A percentile compares a stretch with the other conserved stretches of the same genome.
These are phyloP conservation scores for Phoenix dactylifera DNA, from an alignment of 176 grass and related monocot genomes.

Conservation along the genomic window DNA sequence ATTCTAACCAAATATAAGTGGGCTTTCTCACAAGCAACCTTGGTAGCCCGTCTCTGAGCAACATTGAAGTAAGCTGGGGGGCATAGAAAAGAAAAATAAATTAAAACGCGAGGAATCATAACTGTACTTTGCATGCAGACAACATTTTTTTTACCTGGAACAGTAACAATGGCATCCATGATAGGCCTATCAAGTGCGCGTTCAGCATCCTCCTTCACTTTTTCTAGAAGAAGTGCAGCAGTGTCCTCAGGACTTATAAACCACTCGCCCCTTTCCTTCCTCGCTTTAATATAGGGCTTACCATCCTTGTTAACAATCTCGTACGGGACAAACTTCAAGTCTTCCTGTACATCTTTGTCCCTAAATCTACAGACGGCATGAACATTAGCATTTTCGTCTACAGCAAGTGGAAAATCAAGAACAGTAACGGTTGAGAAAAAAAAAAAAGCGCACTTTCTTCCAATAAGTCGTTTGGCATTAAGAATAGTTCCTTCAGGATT, in stretches of 20 bases:
- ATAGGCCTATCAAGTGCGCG: background rate
- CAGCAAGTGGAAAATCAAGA: background rate
- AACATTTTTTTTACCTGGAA: slow-evolving; percentile 51
- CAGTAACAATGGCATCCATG: slow-evolving; percentile 51
- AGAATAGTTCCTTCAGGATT: slow-evolving; percentile 65
- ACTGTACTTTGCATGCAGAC: too few species aligned
- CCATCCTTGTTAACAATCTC: slow-evolving; percentile 63
- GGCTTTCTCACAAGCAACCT: slow-evolving; percentile 58
- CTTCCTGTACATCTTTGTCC: slow-evolving; percentile 73
- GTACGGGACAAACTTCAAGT: slow-evolving; percentile 73
- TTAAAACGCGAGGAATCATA: too few species aligned
- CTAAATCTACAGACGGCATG: slow-evolving; percentile 27
- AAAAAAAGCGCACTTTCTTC: slow-evolving; percentile 35
- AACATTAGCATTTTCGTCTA: too few species aligned
- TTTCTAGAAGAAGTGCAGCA: slow-evolving; percentile 60
- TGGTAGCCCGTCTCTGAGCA: slow-evolving; percentile 69
- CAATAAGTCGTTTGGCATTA: slow-evolving; percentile 68
- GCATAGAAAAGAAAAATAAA: too few species aligned
- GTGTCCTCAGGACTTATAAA: slow-evolving; percentile 67
- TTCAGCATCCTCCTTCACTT: slow-evolving; percentile 68
- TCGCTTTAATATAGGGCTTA: slow-evolving; percentile 63
- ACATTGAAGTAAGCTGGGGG: slow-evolving; percentile 66
- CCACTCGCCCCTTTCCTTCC: slow-evolving; percentile 45
- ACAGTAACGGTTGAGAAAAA: background rate
- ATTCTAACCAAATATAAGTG: slow-evolving; percentile 60